These are phyloP conservation scores for Fonsecaea nubica DNA, from an alignment of 2,329 filamentous ascomycete species.

Conservation along the genomic window DNA sequence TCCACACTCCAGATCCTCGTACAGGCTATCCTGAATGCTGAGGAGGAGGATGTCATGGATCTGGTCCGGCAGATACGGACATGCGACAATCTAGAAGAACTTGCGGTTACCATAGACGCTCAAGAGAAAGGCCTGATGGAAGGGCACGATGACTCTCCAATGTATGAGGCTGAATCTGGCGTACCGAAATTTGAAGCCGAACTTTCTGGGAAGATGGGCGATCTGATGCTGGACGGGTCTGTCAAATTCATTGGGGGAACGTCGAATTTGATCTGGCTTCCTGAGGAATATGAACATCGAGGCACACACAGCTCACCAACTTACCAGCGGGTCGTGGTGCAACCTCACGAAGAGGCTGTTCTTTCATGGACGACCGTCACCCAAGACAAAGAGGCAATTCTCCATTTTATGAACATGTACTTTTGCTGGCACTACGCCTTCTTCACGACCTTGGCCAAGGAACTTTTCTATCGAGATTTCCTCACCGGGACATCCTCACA, in stretches of 20 bases:
- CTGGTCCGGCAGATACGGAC: constrained; percentile 87
- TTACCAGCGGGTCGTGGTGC: constrained; percentile 46
- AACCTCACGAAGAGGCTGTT: constrained; percentile 70
- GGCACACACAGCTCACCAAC: constrained; percentile 11
- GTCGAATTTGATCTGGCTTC: constrained; percentile 86
- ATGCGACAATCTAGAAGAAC: constrained; percentile 74
- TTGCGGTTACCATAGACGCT: constrained; percentile 65
- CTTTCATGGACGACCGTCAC: constrained; percentile 90
- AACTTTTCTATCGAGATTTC: constrained; percentile 86
- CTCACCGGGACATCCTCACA: constrained; percentile 70
- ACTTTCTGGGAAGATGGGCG: constrained; percentile 89
- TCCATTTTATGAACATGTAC: constrained; percentile 94
- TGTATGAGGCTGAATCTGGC: constrained; percentile 44
- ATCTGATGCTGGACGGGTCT: constrained; percentile 83
- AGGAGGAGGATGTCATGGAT: constrained; percentile 81
- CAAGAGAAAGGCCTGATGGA: constrained; percentile 57
- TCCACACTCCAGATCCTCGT: constrained; percentile 91
- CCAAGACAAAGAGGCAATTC: constrained; percentile 75
- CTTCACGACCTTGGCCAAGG: constrained; percentile 88
- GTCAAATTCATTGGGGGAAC: constrained; percentile 93
- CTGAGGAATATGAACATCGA: constrained; percentile 54
- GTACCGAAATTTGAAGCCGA: constrained; percentile 71
- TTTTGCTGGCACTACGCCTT: constrained; percentile 98
- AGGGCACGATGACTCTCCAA: constrained; percentile 45
- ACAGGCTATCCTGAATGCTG: constrained; percentile 88